Evolutionary conservation across 2,329 filamentous ascomycete species (phyloP).

Genomic region (Mycogone perniciosa): DNA sequence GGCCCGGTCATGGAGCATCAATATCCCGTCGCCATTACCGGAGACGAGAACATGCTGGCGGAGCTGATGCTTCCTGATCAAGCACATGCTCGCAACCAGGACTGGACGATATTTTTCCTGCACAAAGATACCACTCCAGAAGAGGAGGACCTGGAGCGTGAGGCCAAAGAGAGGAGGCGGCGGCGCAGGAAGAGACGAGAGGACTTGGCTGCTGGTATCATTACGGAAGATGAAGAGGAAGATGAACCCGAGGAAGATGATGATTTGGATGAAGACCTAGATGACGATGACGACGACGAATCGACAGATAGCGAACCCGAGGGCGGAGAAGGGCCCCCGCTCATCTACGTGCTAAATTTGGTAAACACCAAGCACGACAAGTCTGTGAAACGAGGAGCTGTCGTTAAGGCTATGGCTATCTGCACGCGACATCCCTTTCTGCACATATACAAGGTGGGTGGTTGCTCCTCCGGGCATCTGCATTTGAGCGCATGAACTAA

Average conservation of each 20-base stretch:
- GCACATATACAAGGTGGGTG: conserved; percentile 87
- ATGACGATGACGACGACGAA: conserved; percentile 47
- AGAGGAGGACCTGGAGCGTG: conserved; percentile 68
- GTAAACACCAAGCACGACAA: conserved; percentile 98
- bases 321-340: conserved; percentile 73
- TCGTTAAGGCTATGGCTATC: conserved; percentile 98
- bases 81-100: conserved; percentile 87
- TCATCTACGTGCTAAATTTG: conserved; percentile 95
- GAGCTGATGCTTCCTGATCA: conserved; percentile 98
- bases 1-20: conserved; percentile 98
- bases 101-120: conserved; percentile 98
- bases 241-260: conserved; percentile 40
- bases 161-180: conserved; percentile 48
- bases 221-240: conserved; percentile 38
- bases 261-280: conserved; percentile 44
- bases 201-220: conserved; percentile 44
- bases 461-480: conserved; percentile 9
- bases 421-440: conserved; percentile 96
- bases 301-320: conserved; percentile 58
- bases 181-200: conserved; percentile 46
- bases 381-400: conserved; percentile 82
- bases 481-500: conserved; percentile 13
- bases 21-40: conserved; percentile 88
- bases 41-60: conserved; percentile 95
- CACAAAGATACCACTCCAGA: conserved; percentile 88